Base-by-base conservation (phyloP, 2,329 filamentous ascomycete species). In the Neobulgaria alba region DNA sequence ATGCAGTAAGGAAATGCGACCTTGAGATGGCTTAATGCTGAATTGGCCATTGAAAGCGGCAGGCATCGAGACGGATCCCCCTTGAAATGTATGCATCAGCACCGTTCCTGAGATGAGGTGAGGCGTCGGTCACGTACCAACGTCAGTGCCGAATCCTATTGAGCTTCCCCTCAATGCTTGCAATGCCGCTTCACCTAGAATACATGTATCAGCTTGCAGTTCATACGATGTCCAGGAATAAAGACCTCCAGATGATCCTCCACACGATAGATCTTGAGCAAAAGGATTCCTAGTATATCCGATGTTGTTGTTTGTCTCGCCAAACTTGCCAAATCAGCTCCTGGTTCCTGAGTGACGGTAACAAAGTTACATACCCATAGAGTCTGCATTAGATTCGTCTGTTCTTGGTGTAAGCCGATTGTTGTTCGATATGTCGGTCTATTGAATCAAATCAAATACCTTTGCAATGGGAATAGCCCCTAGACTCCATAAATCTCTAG, bases 31-130 rank as follows among this genome's bases (percentile, higher is more conserved):
- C 39, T 63, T 58, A 1, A 65, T 40, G 3, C 61, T 61, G 37
- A 63, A 65, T 1, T 62, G 40, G 35, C 56, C 51, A 39, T 55
- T 60, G 45, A 58, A 63, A 3, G 57, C 57, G 10, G 54, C 48
- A 12, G 62, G 62, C 10, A 63, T 57, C 29, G 60, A 54, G 36
- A 63, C 58, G 9, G 58, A 61, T 12, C 60, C 61, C n/a, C n/a
- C n/a, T n/a, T n/a, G n/a, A n/a, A n/a, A n/a, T n/a, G n/a, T n/a
- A n/a, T n/a, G n/a, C n/a, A n/a, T n/a, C n/a, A n/a, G n/a, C n/a
- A n/a, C n/a, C n/a, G n/a, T n/a, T n/a, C n/a, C n/a, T n/a, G n/a
- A n/a, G n/a, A n/a, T n/a, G n/a, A n/a, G n/a, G n/a, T n/a, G n/a
- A n/a, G n/a, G n/a, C n/a, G n/a, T n/a, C n/a, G n/a, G n/a, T n/a